Base-by-base conservation (phyloP, 2,329 filamentous ascomycete genomes). In the Monosporascus ibericus region DNA sequence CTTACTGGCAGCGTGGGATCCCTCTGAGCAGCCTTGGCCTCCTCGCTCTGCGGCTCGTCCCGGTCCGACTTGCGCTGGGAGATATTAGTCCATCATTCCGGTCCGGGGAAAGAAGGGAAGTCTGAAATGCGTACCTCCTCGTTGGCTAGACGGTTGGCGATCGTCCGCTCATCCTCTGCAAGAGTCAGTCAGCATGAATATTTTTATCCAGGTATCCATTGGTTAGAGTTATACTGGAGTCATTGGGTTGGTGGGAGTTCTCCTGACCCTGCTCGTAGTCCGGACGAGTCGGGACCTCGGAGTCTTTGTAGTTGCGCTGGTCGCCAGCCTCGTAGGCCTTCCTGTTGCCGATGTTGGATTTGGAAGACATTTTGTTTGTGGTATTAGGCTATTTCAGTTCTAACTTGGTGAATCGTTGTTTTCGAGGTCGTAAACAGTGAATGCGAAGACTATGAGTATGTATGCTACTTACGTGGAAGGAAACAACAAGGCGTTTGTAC, bases 311-410 rank as follows among this genome's bases (percentile, higher is more conserved):
- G 68, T 84, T 90, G 63, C 81, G 80, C 77, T 94, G 88, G 72
- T 94, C 88, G 53, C 84, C 86, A 52, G 79, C 85, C 73, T 92
- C 87, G 73, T 94, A 92, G 67, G 90, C 72, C 55, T 71, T 68
- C 57, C 72, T 63, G 68, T 75, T 78, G 60, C 88, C 89, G 66
- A 92, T 87, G 66, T 76, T 86, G 53, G 86, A 88, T 55, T 74
- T 63, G 38, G 63, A 65, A 47, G 68, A 67, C 69, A 71, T 72
- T 44, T 42, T 48, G 40, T 49, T 25, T 48, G 20, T 47, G 20
- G 49, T 55, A 52, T 14, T 50, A 30, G 39, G 18, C 1, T 42
- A 20, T 24, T 24, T 5, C 11, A 14, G 30, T 34, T 34, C 9
- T 34, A 5, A 5, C 3, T 34, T 14, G 11, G 5, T 34, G 9